Evolutionary conservation across 2,329 filamentous ascomycete genomes (phyloP).

Genomic region (Dothiorella sarmentorum): DNA sequence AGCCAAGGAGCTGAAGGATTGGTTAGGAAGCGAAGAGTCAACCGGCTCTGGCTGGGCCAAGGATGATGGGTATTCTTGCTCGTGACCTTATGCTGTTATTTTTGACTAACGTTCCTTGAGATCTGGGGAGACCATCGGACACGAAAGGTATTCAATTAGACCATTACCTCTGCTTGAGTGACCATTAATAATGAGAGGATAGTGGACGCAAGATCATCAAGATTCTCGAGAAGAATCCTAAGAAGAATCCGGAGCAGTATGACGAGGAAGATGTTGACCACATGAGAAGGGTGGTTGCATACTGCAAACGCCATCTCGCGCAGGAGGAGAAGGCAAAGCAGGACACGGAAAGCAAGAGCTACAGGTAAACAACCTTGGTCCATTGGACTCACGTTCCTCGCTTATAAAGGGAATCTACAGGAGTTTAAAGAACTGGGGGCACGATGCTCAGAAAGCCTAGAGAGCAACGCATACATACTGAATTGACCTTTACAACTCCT

Average conservation of each 20-base stretch:
- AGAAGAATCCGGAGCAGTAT: slow-evolving; percentile 56
- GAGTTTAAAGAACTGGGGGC: slow-evolving; percentile 34
- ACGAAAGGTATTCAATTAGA: slow-evolving; percentile 48
- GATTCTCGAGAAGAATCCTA: slow-evolving; percentile 60
- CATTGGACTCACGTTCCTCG: no score
- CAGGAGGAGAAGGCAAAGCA: slow-evolving; percentile 59
- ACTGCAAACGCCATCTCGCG: slow-evolving; percentile 64
- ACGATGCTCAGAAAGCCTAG: slow-evolving; percentile 34
- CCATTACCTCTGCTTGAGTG: no score
- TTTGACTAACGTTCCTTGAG: slow-evolving; percentile 20
- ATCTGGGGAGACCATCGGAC: slow-evolving; percentile 60
- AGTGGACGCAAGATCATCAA: slow-evolving; percentile 62
- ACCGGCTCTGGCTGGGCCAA: slow-evolving; percentile 59
- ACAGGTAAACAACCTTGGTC: slow-evolving; percentile 40
- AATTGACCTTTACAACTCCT: no score
- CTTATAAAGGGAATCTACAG: no score
- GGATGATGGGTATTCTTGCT: slow-evolving; percentile 31
- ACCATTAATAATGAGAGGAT: not conserved
- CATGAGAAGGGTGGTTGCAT: slow-evolving; percentile 62
- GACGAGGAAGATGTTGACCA: slow-evolving; percentile 56
- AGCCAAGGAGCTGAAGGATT: slow-evolving; percentile 56
- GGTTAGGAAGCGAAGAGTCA: slow-evolving; percentile 60
- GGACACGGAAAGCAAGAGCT: slow-evolving; percentile 54
- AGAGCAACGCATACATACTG: no score
- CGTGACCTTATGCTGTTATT: not conserved